Conservation (phyloP, 176 grass and related monocot genomes). For the Avena eriantha region DNA sequence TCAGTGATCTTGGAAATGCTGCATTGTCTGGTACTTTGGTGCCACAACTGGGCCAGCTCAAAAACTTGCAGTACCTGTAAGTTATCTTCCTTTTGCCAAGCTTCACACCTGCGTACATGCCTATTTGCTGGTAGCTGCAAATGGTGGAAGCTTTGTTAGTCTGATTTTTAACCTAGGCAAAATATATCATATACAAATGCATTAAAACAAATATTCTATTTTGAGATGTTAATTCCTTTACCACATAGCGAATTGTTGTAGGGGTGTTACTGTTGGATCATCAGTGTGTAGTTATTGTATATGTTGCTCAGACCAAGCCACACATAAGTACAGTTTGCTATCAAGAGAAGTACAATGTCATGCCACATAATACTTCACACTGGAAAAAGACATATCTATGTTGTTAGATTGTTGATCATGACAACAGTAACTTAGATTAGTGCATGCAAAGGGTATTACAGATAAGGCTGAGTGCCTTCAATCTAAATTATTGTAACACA, state of each 20-base stretch:
- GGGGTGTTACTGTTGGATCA: background rate
- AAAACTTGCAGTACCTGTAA: conserved; percentile 97
- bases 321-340: background rate
- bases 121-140: conserved; percentile 13
- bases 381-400: background rate
- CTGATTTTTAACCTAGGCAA: conserved; percentile 18
- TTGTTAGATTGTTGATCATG: conserved; percentile 22
- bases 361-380: background rate
- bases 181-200: conserved; percentile 10
- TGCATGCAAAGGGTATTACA: conserved; percentile 21
- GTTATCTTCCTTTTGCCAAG: conserved; percentile 42
- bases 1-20: conserved; percentile 98
- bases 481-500: background rate
- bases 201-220: conserved; percentile 8
- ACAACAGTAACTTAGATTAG: conserved; percentile 6
- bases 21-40: conserved; percentile 88
- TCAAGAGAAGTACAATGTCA: conserved; percentile 1
- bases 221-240: conserved; percentile 2
- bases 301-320: background rate
- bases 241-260: conserved; percentile 9
- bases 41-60: conserved; percentile 86
- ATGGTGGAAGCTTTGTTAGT: conserved; percentile 25
- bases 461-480: background rate
- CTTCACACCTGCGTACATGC: background rate
- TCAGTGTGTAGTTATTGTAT: background rate